phyloP scores from a whole-genome alignment of 2,329 filamentous ascomycete species.

The Parasarocladium wereldwijsianum region DNA sequence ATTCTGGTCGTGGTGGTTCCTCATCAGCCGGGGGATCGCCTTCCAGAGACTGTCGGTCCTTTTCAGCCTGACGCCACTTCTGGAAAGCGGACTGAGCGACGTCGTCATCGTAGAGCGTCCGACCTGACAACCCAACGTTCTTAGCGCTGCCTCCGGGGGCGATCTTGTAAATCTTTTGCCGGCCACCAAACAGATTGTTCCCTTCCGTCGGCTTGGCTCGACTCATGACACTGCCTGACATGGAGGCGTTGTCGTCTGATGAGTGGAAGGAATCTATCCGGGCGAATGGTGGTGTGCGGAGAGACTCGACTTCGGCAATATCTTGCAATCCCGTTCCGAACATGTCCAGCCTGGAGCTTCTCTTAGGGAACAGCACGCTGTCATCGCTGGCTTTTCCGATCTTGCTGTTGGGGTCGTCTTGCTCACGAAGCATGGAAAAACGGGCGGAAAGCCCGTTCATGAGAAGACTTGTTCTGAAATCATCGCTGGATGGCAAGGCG shows the following conservation, averaged over 20 bases:
- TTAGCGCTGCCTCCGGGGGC: slow-evolving; percentile 33
- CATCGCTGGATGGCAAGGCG: slow-evolving; percentile 67
- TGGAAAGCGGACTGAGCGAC: slow-evolving; percentile 74
- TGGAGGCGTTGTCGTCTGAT: slow-evolving; percentile 57
- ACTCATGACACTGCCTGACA: slow-evolving; percentile 62
- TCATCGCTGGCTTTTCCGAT: slow-evolving; percentile 92
- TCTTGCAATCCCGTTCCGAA: slow-evolving; percentile 53
- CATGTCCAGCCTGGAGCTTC: slow-evolving; percentile 67
- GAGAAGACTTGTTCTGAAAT: slow-evolving; percentile 88
- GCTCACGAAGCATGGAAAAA: slow-evolving; percentile 93
- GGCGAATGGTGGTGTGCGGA: slow-evolving; percentile 45
- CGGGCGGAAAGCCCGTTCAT: slow-evolving; percentile 91
- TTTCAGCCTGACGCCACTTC: slow-evolving; percentile 50
- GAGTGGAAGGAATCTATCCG: slow-evolving; percentile 51
- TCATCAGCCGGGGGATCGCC: slow-evolving; percentile 22
- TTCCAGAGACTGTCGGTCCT: slow-evolving; percentile 32
- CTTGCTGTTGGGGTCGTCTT: slow-evolving; percentile 79
- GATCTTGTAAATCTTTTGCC: slow-evolving; percentile 91
- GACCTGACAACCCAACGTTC: slow-evolving; percentile 43
- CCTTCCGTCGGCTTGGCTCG: slow-evolving; percentile 72
- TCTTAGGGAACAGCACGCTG: slow-evolving; percentile 73
- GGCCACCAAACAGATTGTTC: slow-evolving; percentile 85
- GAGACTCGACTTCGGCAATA: slow-evolving; percentile 82
- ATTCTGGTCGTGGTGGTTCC: slow-evolving; percentile 11
- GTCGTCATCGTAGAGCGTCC: slow-evolving; percentile 75